phyloP scores from a whole-genome alignment of 176 grass and related monocot genomes.

The Secale cereale region DNA sequence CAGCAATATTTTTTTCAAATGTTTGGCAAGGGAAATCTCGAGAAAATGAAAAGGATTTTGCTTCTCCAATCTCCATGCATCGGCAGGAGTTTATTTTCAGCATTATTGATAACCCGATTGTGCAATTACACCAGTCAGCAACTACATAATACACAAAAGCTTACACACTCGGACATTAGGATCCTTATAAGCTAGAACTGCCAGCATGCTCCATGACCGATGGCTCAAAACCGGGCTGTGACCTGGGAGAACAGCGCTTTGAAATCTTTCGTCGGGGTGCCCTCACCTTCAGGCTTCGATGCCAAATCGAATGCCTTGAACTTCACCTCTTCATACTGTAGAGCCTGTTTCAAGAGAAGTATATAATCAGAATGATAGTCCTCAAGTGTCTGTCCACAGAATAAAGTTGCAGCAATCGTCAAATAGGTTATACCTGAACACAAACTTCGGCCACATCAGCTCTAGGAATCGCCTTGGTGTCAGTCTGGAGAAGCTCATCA shows the following conservation, averaged over 20 bases:
- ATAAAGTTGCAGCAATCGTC: neutral
- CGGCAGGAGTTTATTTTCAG: neutral
- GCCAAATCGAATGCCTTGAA: slow-evolving; percentile 94
- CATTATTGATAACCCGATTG: neutral
- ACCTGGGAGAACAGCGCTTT: slow-evolving; percentile 49
- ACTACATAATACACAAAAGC: neutral
- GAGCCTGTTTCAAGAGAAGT: slow-evolving; percentile 43
- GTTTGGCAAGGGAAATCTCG: neutral
- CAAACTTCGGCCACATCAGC: slow-evolving; percentile 95
- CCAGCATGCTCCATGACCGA: neutral
- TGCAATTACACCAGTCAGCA: neutral
- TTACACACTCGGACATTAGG: neutral
- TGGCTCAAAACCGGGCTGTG: slow-evolving; percentile 49
- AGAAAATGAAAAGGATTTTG: neutral
- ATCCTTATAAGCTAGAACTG: neutral
- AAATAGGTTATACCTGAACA: slow-evolving; percentile 53
- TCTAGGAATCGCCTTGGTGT: slow-evolving; percentile 73
- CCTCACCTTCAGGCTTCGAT: slow-evolving; percentile 68
- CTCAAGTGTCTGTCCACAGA: neutral
- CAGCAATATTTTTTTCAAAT: neutral
- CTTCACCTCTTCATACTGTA: slow-evolving; percentile 71
- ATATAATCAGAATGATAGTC: neutral
- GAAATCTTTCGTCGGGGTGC: slow-evolving; percentile 71
- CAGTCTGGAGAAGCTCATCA: slow-evolving; percentile 83
- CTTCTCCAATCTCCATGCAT: neutral